Conservation (phyloP, 495 filamentous ascomycete genomes). For the Aspergillus sparsus region DNA sequence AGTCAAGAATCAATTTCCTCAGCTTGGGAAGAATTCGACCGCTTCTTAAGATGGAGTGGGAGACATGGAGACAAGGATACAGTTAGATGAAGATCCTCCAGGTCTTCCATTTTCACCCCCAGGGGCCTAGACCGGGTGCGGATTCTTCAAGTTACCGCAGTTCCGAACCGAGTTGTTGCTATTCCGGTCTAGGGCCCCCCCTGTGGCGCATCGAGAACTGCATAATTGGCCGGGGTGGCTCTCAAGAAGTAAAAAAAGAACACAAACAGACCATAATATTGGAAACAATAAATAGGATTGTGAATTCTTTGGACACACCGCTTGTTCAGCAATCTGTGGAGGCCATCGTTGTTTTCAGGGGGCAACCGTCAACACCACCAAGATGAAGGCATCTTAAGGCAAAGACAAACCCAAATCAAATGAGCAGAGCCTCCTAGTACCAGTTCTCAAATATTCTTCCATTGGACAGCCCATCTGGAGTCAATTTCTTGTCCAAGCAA, state of each 20-base stretch:
- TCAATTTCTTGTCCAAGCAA: neutral
- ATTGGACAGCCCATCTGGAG: neutral
- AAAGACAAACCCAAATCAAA: no score
- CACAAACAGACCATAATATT: neutral
- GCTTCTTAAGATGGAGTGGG: no score
- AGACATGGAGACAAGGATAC: no score
- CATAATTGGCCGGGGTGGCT: neutral
- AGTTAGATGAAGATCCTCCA: no score
- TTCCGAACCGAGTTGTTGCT: neutral
- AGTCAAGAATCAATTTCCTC: no score
- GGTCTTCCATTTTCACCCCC: no score
- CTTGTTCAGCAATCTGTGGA: neutral
- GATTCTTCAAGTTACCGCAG: neutral
- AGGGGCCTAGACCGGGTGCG: neutral
- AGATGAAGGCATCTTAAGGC: neutral
- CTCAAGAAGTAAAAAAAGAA: neutral
- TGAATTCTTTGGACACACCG: neutral
- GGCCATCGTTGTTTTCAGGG: neutral
- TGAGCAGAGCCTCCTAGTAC: no score
- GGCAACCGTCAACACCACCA: neutral
- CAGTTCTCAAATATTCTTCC: no score
- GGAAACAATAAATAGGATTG: neutral
- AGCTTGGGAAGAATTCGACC: no score
- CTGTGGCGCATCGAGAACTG: constrained; percentile 2
- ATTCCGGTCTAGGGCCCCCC: neutral